phyloP scores from a whole-genome alignment of 164 flowering plant genomes.

The Vitis cinerea region DNA sequence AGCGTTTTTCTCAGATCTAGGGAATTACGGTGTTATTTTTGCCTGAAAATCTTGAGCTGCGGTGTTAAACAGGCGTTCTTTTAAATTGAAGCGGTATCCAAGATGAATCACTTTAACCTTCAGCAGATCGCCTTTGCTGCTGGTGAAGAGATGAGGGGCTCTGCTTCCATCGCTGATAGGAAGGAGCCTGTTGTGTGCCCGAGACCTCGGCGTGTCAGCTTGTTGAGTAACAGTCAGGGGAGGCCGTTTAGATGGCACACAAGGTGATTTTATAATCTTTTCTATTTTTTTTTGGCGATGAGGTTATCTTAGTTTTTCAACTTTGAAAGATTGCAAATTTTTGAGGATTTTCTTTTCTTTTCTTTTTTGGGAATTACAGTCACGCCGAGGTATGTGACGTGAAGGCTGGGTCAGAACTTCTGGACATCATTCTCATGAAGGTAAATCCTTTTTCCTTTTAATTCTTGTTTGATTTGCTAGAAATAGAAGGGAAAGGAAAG shows the following conservation, averaged over 20 bases:
- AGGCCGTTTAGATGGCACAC: conserved; percentile 31
- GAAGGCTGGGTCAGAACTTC: conserved; percentile 40
- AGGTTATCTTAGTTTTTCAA: background rate
- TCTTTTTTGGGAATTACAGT: conserved; percentile 16
- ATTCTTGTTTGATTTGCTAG: no score
- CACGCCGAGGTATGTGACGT: conserved; percentile 30
- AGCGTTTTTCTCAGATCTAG: no score
- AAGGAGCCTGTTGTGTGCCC: conserved; percentile 42
- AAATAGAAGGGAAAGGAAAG: no score
- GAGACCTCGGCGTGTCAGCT: conserved; percentile 42
- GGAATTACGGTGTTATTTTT: background rate
- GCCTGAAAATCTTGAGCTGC: background rate
- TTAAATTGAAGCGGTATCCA: conserved; percentile 8
- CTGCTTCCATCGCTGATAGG: conserved; percentile 23
- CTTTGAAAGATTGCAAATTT: background rate
- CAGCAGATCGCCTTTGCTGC: conserved; percentile 35
- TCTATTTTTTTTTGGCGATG: background rate
- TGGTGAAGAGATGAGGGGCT: conserved; percentile 22
- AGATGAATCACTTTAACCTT: conserved; percentile 30
- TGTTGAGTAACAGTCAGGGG: conserved; percentile 16
- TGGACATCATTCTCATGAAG: conserved; percentile 43
- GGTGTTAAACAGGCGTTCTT: conserved; percentile 30
- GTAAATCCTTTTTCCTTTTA: conserved; percentile 10
- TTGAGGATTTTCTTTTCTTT: background rate
- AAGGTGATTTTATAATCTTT: conserved; percentile 17